phyloP scores from a whole-genome alignment of 768 basidiomycete genomes.

The Aureoboletus auriporus region DNA sequence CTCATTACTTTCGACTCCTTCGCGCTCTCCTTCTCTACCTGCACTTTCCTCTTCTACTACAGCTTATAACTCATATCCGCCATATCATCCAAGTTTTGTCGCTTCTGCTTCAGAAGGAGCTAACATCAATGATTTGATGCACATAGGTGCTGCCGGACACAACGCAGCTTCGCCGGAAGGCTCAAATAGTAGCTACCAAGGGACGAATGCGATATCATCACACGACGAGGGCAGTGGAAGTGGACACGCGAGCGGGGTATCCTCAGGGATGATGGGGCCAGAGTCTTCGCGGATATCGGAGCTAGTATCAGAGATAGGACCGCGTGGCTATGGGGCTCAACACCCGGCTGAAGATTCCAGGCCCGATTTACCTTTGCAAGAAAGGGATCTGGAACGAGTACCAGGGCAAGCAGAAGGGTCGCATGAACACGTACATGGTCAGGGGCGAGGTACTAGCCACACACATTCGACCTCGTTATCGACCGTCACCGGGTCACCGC shows the following conservation, averaged over 20 bases:
- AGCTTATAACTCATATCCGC: not conserved
- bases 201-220: slow-evolving; percentile 19
- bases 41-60: not conserved
- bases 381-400: not conserved
- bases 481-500: slow-evolving; percentile 21
- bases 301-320: not conserved
- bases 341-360: not conserved
- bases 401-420: not conserved
- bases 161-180: slow-evolving; percentile 19
- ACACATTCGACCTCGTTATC: slow-evolving; percentile 22
- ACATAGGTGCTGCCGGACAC: slow-evolving; percentile 15
- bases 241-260: slow-evolving; percentile 11
- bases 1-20: not conserved
- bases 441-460: slow-evolving; percentile 6
- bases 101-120: slow-evolving; percentile 1
- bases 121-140: slow-evolving; percentile 4
- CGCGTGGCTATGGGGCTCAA: not conserved
- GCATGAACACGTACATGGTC: not conserved
- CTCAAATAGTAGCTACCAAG: slow-evolving; percentile 21
- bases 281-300: slow-evolving; percentile 11
- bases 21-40: not conserved
- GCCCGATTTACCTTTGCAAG: not conserved
- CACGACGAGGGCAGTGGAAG: slow-evolving; percentile 12
- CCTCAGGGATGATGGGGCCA: slow-evolving; percentile 9
- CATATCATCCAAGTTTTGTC: not conserved